Evolutionary conservation across 2,329 filamentous ascomycete genomes (phyloP).

Genomic region (Tolypocladium guangdongense): DNA sequence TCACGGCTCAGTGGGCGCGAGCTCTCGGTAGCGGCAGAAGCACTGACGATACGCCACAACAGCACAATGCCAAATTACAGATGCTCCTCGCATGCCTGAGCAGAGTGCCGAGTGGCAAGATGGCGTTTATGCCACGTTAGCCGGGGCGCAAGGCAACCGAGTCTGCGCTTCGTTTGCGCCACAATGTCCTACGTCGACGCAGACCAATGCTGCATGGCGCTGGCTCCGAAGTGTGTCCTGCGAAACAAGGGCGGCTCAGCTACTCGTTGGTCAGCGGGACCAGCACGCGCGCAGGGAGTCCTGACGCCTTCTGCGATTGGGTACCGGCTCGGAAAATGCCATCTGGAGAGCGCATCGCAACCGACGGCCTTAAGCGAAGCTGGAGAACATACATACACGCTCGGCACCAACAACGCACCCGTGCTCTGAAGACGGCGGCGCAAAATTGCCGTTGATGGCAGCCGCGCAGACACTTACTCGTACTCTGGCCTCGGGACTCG

Average conservation of each 20-base stretch:
- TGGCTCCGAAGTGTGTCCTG: neutral
- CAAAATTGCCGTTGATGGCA: neutral
- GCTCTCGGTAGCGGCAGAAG: neutral
- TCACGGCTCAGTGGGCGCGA: neutral
- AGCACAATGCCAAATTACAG: neutral
- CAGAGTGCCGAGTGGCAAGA: neutral
- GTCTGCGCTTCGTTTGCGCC: neutral
- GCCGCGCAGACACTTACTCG: neutral
- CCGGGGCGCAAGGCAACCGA: neutral
- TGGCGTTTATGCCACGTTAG: conserved; percentile 1
- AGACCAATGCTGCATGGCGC: neutral
- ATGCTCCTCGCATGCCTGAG: neutral
- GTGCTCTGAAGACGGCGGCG: neutral
- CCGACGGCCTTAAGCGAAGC: neutral
- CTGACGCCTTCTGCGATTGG: neutral
- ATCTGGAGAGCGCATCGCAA: neutral
- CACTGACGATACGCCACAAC: neutral
- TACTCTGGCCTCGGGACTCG: neutral
- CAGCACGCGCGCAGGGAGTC: neutral
- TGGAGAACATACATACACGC: neutral
- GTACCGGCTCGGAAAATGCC: neutral
- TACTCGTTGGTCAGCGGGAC: neutral
- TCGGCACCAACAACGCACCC: neutral
- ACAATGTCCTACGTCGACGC: neutral
- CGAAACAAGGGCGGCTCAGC: neutral